Percentiles rank a stretch among this genome's conserved stretches.
phyloP scores from a whole-genome alignment of 495 filamentous ascomycete genomes.

The Pyrenula massariospora region DNA sequence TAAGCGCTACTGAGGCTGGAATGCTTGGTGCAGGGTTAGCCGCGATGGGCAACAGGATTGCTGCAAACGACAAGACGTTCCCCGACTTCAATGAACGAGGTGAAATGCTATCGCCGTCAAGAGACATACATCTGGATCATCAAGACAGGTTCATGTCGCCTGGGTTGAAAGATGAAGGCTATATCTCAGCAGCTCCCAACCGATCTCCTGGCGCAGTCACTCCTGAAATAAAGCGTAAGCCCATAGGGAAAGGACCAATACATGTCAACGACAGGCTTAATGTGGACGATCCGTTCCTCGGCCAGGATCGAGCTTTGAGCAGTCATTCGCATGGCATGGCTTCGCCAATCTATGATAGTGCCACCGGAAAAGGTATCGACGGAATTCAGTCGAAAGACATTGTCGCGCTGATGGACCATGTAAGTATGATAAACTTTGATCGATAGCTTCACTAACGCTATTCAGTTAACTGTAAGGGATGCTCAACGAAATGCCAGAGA shows the following conservation, averaged over 20 bases:
- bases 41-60: conserved; percentile 13
- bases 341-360: conserved; percentile 81
- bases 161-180: conserved; percentile 68
- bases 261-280: conserved; percentile 49
- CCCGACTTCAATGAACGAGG: conserved; percentile 14
- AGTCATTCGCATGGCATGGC: conserved; percentile 72
- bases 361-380: conserved; percentile 82
- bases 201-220: conserved; percentile 42
- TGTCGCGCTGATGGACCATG: conserved; percentile 93
- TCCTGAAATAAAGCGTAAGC: conserved; percentile 50
- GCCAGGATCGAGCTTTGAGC: conserved; percentile 61
- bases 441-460: neutral
- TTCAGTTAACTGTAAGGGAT: conserved; percentile 83
- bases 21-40: conserved; percentile 15
- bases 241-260: conserved; percentile 43
- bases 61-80: conserved; percentile 5
- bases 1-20: conserved; percentile 29
- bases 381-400: conserved; percentile 95
- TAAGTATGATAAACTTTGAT: conserved; percentile 28
- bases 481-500: conserved; percentile 93
- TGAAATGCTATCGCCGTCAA: conserved; percentile 22
- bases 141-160: conserved; percentile 21
- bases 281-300: conserved; percentile 44
- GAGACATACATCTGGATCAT: conserved; percentile 13
- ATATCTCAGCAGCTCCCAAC: conserved; percentile 73